Percentiles rank a stretch among this genome's conserved stretches.
phyloP scores from a whole-genome alignment of 768 basidiomycete species.

The Mycena chlorophos region DNA sequence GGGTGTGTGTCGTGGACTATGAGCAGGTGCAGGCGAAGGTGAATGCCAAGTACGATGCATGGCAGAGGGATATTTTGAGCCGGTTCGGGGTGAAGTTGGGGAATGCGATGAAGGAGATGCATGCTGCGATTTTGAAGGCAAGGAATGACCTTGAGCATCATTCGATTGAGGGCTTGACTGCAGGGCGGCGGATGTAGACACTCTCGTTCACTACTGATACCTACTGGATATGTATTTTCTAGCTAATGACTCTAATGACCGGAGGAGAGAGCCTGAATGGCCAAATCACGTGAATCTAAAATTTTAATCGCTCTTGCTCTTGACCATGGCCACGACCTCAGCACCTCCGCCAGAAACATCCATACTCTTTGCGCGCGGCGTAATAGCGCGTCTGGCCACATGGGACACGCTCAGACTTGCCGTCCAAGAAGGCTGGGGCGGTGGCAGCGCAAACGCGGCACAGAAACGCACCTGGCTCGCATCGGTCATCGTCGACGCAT shows the following conservation, averaged over 20 bases:
- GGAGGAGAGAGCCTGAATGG: not conserved
- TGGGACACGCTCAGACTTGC: conserved; percentile 90
- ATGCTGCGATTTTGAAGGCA: conserved; percentile 88
- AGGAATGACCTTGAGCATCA: conserved; percentile 95
- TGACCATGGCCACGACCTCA: conserved; percentile 25
- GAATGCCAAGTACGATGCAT: conserved; percentile 97
- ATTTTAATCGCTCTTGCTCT: no score
- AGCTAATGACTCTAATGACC: conserved; percentile 7
- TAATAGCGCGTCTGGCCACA: conserved; percentile 74
- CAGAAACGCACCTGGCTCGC: conserved; percentile 86
- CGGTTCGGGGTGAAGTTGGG: conserved; percentile 93
- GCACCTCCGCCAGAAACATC: conserved; percentile 33
- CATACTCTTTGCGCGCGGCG: conserved; percentile 82
- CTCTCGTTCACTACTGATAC: conserved; percentile 8
- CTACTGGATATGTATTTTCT: conserved; percentile 14
- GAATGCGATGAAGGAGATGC: conserved; percentile 96
- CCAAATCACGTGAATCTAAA: not conserved
- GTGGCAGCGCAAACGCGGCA: conserved; percentile 50
- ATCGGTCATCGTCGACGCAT: conserved; percentile 75
- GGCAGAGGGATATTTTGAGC: conserved; percentile 93
- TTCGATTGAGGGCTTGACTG: conserved; percentile 87
- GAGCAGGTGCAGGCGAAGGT: conserved; percentile 97
- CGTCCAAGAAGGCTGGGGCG: conserved; percentile 85
- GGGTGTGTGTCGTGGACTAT: conserved; percentile 93
- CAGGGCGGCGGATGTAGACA: conserved; percentile 44